A percentile compares a stretch with the other conserved stretches of the same genome.
These are phyloP conservation scores for Fusarium drepaniforme DNA, from an alignment of 2,329 filamentous ascomycete species.

Conservation along the genomic window DNA sequence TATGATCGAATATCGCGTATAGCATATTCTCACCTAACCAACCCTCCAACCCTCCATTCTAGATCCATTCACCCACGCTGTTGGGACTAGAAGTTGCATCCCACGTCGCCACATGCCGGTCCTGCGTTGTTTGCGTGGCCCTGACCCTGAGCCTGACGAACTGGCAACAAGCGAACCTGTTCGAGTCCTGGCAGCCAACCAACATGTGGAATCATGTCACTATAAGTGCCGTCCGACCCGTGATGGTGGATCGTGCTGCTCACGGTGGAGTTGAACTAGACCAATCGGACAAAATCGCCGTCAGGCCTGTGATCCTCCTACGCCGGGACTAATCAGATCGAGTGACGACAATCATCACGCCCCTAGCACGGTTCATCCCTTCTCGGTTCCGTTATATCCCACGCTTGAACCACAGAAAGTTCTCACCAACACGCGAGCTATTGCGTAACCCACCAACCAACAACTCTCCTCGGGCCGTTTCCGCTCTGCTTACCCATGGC, in stretches of 20 bases:
- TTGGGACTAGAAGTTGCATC: background rate
- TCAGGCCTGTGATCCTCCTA: background rate
- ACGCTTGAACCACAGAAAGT: slow-evolving; percentile 9
- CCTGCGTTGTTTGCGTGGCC: background rate
- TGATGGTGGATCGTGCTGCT: background rate
- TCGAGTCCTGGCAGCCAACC: background rate
- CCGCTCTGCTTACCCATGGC: background rate
- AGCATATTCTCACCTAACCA: background rate
- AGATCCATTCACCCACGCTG: background rate
- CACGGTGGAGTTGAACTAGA: background rate
- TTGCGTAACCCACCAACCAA: slow-evolving; percentile 16
- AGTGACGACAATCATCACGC: background rate
- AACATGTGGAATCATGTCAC: background rate
- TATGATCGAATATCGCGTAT: background rate
- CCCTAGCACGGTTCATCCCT: background rate
- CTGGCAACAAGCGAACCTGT: background rate
- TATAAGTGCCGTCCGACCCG: slow-evolving; percentile 1
- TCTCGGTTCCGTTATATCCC: background rate
- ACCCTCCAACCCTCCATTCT: background rate
- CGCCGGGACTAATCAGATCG: background rate
- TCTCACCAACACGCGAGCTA: slow-evolving; percentile 1
- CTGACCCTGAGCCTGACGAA: background rate
- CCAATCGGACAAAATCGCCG: background rate
- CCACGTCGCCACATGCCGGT: background rate
- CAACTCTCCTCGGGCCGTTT: slow-evolving; percentile 8